Evolutionary conservation across 805 yeast genomes (phyloP).

Genomic region (Candida suzukii): DNA sequence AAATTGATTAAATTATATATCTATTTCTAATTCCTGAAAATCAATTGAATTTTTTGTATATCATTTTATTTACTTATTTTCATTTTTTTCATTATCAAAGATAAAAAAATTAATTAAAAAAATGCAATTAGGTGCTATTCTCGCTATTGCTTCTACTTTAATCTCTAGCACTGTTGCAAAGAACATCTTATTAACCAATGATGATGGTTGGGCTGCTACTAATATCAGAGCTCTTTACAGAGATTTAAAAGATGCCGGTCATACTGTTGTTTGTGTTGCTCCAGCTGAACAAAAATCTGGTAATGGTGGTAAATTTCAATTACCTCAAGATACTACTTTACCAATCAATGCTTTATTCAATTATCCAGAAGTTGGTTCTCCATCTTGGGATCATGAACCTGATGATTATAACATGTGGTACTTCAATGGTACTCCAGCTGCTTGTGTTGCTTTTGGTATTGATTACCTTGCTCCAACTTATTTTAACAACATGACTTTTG

Average conservation of each 20-base stretch:
- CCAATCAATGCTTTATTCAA: conserved; percentile 37
- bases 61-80: not conserved
- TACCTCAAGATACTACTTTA: conserved; percentile 31
- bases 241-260: conserved; percentile 35
- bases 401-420: conserved; percentile 37
- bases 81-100: not conserved
- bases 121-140: not conserved
- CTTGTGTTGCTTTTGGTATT: conserved; percentile 38
- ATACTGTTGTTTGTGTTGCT: conserved; percentile 39
- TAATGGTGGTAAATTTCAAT: conserved; percentile 41
- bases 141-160: conserved; percentile 1
- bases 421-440: conserved; percentile 45
- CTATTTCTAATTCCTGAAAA: too few relatives aligned
- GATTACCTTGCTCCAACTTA: conserved; percentile 35
- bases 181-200: conserved; percentile 41
- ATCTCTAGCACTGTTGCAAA: conserved; percentile 15
- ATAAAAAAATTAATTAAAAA: not conserved
- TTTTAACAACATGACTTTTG: conserved; percentile 33
- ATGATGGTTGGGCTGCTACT: conserved; percentile 47
- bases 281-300: conserved; percentile 44
- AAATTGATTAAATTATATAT: too few relatives aligned
- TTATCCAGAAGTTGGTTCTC: conserved; percentile 37
- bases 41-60: too few relatives aligned
- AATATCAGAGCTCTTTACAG: conserved; percentile 46
- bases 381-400: conserved; percentile 44